These are phyloP conservation scores for Citrus maxima DNA, from an alignment of 345 rosid genomes.

Conservation along the genomic window DNA sequence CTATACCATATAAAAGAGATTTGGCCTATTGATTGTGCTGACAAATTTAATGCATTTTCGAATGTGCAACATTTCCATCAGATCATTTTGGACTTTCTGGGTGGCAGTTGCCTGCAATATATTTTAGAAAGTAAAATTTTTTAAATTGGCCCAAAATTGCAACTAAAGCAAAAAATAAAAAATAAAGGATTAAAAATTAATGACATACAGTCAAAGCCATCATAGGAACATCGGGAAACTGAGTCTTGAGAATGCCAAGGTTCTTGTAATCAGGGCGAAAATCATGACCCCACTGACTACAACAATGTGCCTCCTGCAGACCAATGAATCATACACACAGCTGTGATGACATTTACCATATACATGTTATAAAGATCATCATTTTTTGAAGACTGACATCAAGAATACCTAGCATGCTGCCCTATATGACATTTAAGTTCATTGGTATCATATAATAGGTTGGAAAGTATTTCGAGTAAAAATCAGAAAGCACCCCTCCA, in stretches of 20 bases:
- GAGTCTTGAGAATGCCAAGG: constrained; percentile 88
- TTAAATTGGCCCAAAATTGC: constrained; percentile 8
- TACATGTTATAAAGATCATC: background rate
- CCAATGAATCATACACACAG: constrained; percentile 7
- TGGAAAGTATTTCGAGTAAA: background rate
- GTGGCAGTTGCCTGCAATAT: constrained; percentile 92
- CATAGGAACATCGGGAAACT: constrained; percentile 81
- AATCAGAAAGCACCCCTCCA: background rate
- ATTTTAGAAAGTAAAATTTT: constrained; percentile 10
- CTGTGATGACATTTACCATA: background rate
- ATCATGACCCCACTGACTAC: constrained; percentile 99
- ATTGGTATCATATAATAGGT: background rate
- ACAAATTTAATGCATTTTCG: constrained; percentile 78
- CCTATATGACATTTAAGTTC: background rate
- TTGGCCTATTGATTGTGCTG: constrained; percentile 95
- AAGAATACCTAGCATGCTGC: background rate
- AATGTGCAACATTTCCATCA: constrained; percentile 83
- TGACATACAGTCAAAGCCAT: constrained; percentile 88
- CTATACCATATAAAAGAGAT: constrained; percentile 82
- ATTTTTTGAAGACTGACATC: background rate
- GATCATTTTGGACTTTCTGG: constrained; percentile 80
- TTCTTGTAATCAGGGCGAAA: constrained; percentile 97
- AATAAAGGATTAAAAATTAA: constrained; percentile 8
- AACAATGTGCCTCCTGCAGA: constrained; percentile 97
- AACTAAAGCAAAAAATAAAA: background rate